A percentile compares a stretch with the other conserved stretches of the same genome.
Conservation (phyloP, 2,329 filamentous ascomycete genomes). For the Chrysoporthe puriensis region DNA sequence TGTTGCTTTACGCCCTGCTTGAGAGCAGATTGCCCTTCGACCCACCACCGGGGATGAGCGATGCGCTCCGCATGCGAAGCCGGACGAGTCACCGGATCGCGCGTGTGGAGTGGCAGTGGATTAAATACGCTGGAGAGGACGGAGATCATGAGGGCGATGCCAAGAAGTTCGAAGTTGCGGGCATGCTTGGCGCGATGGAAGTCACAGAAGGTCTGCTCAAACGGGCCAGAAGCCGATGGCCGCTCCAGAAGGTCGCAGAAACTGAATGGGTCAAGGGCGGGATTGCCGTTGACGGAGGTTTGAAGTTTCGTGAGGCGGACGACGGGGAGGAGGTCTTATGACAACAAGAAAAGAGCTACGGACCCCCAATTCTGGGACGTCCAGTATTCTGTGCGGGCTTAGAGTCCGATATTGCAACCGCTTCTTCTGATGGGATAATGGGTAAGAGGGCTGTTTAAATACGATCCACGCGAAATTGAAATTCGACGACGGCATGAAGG, state of each 20-base stretch:
- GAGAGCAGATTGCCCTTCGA: slow-evolving; percentile 95
- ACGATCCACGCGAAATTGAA: slow-evolving; percentile 13
- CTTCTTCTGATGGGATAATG: background rate
- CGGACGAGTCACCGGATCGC: slow-evolving; percentile 93
- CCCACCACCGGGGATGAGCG: slow-evolving; percentile 78
- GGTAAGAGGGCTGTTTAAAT: background rate
- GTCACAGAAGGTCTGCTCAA: slow-evolving; percentile 85
- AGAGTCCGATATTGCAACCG: background rate
- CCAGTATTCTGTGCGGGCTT: background rate
- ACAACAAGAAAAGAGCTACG: slow-evolving; percentile 22
- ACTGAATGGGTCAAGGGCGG: slow-evolving; percentile 77
- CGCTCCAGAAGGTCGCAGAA: slow-evolving; percentile 71
- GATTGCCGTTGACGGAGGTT: slow-evolving; percentile 67
- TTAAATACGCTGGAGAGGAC: slow-evolving; percentile 79
- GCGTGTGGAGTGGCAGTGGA: slow-evolving; percentile 93
- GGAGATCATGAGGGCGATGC: slow-evolving; percentile 79
- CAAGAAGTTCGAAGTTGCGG: slow-evolving; percentile 63
- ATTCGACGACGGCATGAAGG: slow-evolving; percentile 20
- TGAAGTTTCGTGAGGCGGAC: slow-evolving; percentile 63
- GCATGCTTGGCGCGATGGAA: slow-evolving; percentile 74
- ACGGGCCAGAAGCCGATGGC: slow-evolving; percentile 78
- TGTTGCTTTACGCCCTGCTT: slow-evolving; percentile 89
- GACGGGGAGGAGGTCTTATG: slow-evolving; percentile 57
- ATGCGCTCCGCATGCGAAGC: slow-evolving; percentile 75
- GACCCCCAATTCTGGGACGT: background rate